A percentile compares a stretch with the other conserved stretches of the same genome.
Evolutionary conservation across 2,329 filamentous ascomycete species (phyloP).

Genomic region (Plenodomus tracheiphilus): DNA sequence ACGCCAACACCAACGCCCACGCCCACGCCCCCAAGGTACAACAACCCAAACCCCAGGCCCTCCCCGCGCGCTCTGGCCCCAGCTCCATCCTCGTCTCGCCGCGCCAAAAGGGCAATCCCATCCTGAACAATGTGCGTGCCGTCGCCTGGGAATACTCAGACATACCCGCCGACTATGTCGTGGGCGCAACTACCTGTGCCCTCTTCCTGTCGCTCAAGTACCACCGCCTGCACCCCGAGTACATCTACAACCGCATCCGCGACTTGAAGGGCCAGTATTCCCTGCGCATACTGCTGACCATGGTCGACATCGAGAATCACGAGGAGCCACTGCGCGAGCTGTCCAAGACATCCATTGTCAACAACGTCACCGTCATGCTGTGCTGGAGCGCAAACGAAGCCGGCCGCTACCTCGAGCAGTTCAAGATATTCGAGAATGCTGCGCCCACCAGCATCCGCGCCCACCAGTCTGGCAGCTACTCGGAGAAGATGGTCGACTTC

Average conservation of each 20-base stretch:
- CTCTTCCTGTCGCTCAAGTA: slow-evolving; percentile 96
- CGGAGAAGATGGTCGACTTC: slow-evolving; percentile 87
- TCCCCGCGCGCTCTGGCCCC: slow-evolving; percentile 67
- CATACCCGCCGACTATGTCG: slow-evolving; percentile 90
- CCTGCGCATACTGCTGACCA: slow-evolving; percentile 80
- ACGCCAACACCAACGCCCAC: slow-evolving; percentile 11
- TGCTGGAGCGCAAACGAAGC: slow-evolving; percentile 96
- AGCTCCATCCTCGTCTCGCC: slow-evolving; percentile 88
- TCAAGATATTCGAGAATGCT: slow-evolving; percentile 92
- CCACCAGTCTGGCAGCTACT: slow-evolving; percentile 80
- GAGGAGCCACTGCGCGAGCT: slow-evolving; percentile 88
- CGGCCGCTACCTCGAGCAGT: slow-evolving; percentile 89
- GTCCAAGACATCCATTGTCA: slow-evolving; percentile 88
- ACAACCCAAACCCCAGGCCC: slow-evolving; percentile 86
- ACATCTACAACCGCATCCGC: slow-evolving; percentile 92
- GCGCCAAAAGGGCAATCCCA: slow-evolving; percentile 92
- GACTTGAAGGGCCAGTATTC: slow-evolving; percentile 83
- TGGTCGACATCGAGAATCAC: slow-evolving; percentile 95
- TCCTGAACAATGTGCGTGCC: slow-evolving; percentile 78
- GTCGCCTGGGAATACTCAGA: slow-evolving; percentile 96
- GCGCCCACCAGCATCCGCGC: slow-evolving; percentile 80
- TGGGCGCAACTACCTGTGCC: slow-evolving; percentile 85
- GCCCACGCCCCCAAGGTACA: slow-evolving; percentile 59
- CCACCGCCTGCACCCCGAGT: slow-evolving; percentile 94
- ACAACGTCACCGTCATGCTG: slow-evolving; percentile 87